phyloP scores from a whole-genome alignment of 805 yeast species.

The Lachancea nothofagi region DNA sequence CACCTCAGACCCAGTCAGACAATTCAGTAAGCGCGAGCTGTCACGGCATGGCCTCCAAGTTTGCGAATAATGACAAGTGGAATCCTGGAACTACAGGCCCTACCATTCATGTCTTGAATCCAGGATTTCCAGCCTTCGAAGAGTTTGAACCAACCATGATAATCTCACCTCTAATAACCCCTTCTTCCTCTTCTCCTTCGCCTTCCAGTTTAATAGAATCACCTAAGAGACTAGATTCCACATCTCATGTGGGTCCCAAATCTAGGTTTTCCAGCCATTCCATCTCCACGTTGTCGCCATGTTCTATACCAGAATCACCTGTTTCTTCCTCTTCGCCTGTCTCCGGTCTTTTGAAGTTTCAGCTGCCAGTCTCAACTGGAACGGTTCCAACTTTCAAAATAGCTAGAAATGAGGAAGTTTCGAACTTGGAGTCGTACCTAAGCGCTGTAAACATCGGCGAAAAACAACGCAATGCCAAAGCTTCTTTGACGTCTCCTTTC shows the following conservation, averaged over 20 bases:
- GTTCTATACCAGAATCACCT: slow-evolving; percentile 19
- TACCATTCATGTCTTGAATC: slow-evolving; percentile 7
- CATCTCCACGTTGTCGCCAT: slow-evolving; percentile 1
- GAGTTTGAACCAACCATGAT: slow-evolving; percentile 3
- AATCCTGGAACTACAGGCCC: not conserved
- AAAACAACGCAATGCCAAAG: slow-evolving; percentile 4
- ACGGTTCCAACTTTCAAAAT: slow-evolving; percentile 23
- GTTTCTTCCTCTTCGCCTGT: slow-evolving; percentile 31
- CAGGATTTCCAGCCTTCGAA: slow-evolving; percentile 8
- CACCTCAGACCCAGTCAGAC: slow-evolving; percentile 18
- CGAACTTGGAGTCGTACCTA: slow-evolving; percentile 28
- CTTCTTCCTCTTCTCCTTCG: not conserved
- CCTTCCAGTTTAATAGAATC: not conserved
- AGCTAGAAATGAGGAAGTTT: slow-evolving; percentile 28
- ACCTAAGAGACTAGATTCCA: not conserved
- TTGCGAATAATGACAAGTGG: slow-evolving; percentile 15
- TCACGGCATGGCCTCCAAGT: slow-evolving; percentile 26
- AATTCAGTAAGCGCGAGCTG: slow-evolving; percentile 24
- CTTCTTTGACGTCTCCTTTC: not conserved
- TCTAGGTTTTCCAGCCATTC: slow-evolving; percentile 1
- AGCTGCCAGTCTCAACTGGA: slow-evolving; percentile 23
- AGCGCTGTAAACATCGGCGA: slow-evolving; percentile 31
- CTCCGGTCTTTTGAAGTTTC: slow-evolving; percentile 29
- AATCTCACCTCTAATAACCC: not conserved
- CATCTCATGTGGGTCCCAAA: not conserved